phyloP scores from a whole-genome alignment of 2,329 filamentous ascomycete species.

The Botryosphaeria dothidea region DNA sequence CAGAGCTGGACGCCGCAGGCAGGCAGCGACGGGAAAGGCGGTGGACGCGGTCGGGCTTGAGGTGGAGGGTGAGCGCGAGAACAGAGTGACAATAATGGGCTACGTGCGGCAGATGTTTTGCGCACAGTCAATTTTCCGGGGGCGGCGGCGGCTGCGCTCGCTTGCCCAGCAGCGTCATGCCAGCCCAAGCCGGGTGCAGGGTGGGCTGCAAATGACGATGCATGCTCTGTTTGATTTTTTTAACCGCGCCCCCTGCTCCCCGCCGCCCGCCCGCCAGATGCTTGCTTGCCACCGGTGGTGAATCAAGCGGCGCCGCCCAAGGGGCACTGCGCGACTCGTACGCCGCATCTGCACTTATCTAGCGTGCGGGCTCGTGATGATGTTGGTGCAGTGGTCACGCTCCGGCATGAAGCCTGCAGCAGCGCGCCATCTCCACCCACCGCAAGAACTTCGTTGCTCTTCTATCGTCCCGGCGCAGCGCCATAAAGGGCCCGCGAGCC shows the following conservation, averaged over 20 bases:
- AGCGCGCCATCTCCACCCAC: not conserved
- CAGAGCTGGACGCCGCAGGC: constrained; percentile 3
- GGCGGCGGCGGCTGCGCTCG: not conserved
- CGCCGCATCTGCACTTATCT: constrained; percentile 2
- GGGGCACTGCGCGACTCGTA: not conserved
- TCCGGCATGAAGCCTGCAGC: not conserved
- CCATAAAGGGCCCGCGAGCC: not conserved
- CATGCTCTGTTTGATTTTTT: not conserved
- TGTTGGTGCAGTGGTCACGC: constrained; percentile 1
- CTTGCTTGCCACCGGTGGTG: not conserved
- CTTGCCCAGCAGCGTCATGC: constrained; percentile 9
- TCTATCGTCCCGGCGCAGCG: not conserved
- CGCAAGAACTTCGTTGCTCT: not conserved
- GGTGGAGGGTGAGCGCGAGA: not conserved
- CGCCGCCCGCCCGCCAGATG: not conserved
- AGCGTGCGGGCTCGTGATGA: not conserved
- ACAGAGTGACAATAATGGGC: constrained; percentile 5
- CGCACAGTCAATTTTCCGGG: constrained; percentile 16
- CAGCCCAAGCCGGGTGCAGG: not conserved
- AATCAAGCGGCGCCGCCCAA: not conserved
- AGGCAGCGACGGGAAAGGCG: constrained; percentile 2
- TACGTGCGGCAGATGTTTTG: constrained; percentile 13
- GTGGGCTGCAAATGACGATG: not conserved
- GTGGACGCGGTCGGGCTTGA: not conserved
- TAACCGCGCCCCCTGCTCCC: not conserved